Evolutionary conservation across 2,329 filamentous ascomycete genomes (phyloP).

Genomic region (Stromatinia cepivora): DNA sequence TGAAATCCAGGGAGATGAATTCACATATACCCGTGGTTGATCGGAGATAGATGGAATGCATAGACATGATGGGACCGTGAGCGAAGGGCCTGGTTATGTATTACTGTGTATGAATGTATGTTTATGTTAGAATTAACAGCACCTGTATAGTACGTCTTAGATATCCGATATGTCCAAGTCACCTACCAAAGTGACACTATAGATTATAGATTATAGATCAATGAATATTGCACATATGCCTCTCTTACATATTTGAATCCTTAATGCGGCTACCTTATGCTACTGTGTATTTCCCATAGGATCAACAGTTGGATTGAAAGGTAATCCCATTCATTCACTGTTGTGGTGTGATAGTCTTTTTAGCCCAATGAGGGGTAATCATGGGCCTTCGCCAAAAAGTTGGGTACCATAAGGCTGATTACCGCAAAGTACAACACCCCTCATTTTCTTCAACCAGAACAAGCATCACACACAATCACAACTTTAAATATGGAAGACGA

Average conservation of each 20-base stretch:
- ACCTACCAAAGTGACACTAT: slow-evolving; percentile 13
- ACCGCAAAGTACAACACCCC: slow-evolving; percentile 6
- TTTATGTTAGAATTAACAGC: slow-evolving; percentile 20
- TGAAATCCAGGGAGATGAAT: slow-evolving; percentile 33
- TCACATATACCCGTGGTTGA: slow-evolving; percentile 35
- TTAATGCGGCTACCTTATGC: no score
- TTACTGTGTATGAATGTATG: slow-evolving; percentile 11
- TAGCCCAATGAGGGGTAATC: background rate
- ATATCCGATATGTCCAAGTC: slow-evolving; percentile 13
- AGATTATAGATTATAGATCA: slow-evolving; percentile 12
- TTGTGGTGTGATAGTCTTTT: background rate
- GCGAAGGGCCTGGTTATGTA: background rate
- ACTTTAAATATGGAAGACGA: slow-evolving; percentile 39
- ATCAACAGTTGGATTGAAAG: no score
- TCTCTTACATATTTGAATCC: background rate
- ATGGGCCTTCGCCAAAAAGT: slow-evolving; percentile 6
- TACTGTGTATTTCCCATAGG: no score
- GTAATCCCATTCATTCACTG: no score
- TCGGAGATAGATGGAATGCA: slow-evolving; percentile 6
- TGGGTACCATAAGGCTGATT: background rate
- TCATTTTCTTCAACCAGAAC: slow-evolving; percentile 9
- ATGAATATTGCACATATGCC: slow-evolving; percentile 8
- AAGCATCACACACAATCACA: background rate
- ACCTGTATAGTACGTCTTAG: slow-evolving; percentile 22
- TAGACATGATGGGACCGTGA: background rate